phyloP scores from a whole-genome alignment of 2,329 filamentous ascomycete species.

The Xylariaceae sp. region DNA sequence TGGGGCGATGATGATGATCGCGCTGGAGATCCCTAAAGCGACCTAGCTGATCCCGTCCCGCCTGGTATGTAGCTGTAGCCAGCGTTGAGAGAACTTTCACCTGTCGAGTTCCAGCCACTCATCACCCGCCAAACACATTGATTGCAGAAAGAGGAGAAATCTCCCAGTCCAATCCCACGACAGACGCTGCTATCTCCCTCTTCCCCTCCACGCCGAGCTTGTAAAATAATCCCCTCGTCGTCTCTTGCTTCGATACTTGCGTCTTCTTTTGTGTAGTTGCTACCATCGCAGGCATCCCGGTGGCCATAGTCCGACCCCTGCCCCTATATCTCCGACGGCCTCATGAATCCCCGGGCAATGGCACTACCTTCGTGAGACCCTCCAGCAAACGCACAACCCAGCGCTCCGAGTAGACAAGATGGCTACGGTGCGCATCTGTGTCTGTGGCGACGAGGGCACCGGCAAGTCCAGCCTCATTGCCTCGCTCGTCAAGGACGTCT shows the following conservation, averaged over 20 bases:
- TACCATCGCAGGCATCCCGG: too few species aligned
- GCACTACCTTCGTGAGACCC: constrained; percentile 15
- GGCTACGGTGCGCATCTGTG: constrained; percentile 76
- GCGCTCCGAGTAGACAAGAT: constrained; percentile 14
- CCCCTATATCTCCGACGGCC: not conserved
- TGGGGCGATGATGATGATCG: too few species aligned
- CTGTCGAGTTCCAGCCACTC: too few species aligned
- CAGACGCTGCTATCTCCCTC: not conserved
- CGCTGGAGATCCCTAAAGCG: too few species aligned
- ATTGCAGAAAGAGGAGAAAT: not conserved
- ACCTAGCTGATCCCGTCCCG: too few species aligned
- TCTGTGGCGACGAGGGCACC: constrained; percentile 95
- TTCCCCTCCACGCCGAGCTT: not conserved
- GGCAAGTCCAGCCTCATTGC: constrained; percentile 93
- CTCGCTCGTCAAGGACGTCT: constrained; percentile 94
- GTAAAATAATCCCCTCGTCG: too few species aligned
- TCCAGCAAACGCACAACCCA: constrained; percentile 12
- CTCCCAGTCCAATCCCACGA: not conserved
- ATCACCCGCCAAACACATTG: too few species aligned
- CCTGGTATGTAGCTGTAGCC: too few species aligned
- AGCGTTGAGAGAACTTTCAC: too few species aligned
- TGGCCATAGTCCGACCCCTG: too few species aligned
- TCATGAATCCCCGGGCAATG: constrained; percentile 15
- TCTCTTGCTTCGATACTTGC: too few species aligned
- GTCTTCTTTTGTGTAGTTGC: too few species aligned